These are phyloP conservation scores for Amauroascus verrucosus DNA, from an alignment of 2,329 filamentous ascomycete genomes.

Conservation along the genomic window DNA sequence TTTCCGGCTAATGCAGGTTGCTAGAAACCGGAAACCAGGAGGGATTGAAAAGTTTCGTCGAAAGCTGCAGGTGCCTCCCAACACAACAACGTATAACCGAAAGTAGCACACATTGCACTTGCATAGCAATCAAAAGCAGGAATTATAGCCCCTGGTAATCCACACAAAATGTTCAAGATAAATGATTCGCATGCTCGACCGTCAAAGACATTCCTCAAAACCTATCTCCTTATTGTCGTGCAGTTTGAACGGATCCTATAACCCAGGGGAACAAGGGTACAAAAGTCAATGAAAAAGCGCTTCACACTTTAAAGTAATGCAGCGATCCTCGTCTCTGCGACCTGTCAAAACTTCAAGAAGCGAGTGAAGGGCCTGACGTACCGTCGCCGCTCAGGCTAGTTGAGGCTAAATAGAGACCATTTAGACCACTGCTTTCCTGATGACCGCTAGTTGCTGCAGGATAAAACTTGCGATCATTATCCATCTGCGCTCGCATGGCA, in stretches of 20 bases:
- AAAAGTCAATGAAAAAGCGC: conserved; percentile 46
- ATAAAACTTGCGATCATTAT: conserved; percentile 46
- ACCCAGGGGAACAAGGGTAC: conserved; percentile 48
- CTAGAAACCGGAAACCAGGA: not conserved
- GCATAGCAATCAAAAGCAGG: not conserved
- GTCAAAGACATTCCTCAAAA: not conserved
- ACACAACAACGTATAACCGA: not conserved
- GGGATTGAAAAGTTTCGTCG: not conserved
- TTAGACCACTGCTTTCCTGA: conserved; percentile 38
- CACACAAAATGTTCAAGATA: not conserved
- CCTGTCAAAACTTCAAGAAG: conserved; percentile 32
- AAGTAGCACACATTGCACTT: not conserved
- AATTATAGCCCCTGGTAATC: not conserved
- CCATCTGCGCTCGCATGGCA: conserved; percentile 56
- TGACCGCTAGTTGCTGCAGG: conserved; percentile 14
- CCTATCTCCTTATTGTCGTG: conserved; percentile 39
- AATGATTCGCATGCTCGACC: not conserved
- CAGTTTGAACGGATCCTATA: conserved; percentile 46
- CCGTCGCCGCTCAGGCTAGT: conserved; percentile 39
- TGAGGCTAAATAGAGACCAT: conserved; percentile 40
- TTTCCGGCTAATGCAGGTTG: not conserved
- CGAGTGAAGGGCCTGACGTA: conserved; percentile 37
- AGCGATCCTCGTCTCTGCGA: conserved; percentile 28
- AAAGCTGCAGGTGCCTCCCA: not conserved
- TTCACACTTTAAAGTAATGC: conserved; percentile 24